Base-by-base conservation (phyloP, 495 filamentous ascomycete genomes). In the Hyaloscypha finlandica region DNA sequence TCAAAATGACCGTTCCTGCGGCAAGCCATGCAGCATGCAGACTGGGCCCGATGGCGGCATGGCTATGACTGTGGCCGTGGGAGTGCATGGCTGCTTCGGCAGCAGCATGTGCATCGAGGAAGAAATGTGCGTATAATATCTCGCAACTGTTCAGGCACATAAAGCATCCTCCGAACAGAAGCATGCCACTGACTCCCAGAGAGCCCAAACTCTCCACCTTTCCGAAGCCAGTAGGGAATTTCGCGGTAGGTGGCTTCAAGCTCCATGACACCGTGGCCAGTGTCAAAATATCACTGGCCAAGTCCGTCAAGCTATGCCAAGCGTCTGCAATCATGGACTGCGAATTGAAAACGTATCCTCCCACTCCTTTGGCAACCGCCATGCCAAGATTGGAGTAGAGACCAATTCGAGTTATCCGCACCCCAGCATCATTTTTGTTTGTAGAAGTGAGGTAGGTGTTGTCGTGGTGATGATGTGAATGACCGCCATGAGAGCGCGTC, bases 141-240 rank as follows among this genome's bases (percentile, higher is more conserved):
- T 92, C 80, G 66, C 88, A 82, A 64, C 91, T 89, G 75, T 91
- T 88, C 76, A 90, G 83, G 64, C 93, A 92, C 91, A 99, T 97
- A 71, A 93, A 92, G 39, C 96, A 77, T 30, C 95, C 95, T 54
- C 96, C 95, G 61, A 86, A 85, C 19, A 98, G 84, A 70, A 99
- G 81, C 74, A 99, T 86, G 54, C 92, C 88, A 65, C 92, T 96
- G 22, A 99, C 95, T 16, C 95, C 96, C 71, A 99, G 76, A 16
- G 92, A 93, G 14, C 95, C 95, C 76, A 99, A 80, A 71, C 92
- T 95, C 80, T 99, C 95, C n/a, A 99, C 84, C 80, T 99, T 99
- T 66, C 95, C 95, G 73, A 96, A 99, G 6, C 95, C 95, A 72
- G 85, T 83, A 19, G 95, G 95, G 76, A 97, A 98, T 39, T 84